Percentiles rank a stretch among this genome's conserved stretches.
phyloP scores from a whole-genome alignment of 192 early-diverging fungal genomes.

The Backusella westeae region DNA sequence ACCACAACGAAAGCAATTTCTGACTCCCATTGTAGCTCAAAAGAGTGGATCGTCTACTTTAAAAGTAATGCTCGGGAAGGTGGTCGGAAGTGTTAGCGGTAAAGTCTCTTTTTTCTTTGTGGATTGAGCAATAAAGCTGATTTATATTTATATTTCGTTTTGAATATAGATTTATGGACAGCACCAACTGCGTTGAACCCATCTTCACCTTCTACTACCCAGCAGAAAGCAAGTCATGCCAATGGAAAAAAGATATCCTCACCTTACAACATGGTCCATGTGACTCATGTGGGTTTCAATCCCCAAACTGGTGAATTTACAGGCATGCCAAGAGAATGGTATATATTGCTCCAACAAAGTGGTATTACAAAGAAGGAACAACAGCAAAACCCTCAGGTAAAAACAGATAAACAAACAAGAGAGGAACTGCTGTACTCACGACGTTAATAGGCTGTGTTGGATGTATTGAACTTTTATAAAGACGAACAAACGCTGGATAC shows the following conservation, averaged over 20 bases:
- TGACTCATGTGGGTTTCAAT: constrained; percentile 98
- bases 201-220: background rate
- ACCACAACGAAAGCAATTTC: background rate
- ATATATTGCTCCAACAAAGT: constrained; percentile 83
- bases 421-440: too few species aligned
- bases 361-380: constrained; percentile 96
- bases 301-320: constrained; percentile 94
- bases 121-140: background rate
- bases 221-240: constrained; percentile 47
- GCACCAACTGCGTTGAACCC: constrained; percentile 16
- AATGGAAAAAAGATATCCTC: constrained; percentile 84
- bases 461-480: constrained; percentile 81
- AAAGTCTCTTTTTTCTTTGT: constrained; percentile 10
- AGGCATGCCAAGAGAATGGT: constrained; percentile 94
- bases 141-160: background rate
- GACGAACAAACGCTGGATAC: constrained; percentile 42
- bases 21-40: constrained; percentile 8
- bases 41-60: constrained; percentile 26
- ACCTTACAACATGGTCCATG: constrained; percentile 95
- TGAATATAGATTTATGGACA: constrained; percentile 25
- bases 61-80: constrained; percentile 51
- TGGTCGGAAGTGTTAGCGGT: constrained; percentile 50
- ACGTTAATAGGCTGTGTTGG: constrained; percentile 60
- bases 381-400: constrained; percentile 81
- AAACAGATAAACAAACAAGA: too few species aligned